Evolutionary conservation across 1,284 basidiomycete species (phyloP).

Genomic region (Prillingera fragicola): DNA sequence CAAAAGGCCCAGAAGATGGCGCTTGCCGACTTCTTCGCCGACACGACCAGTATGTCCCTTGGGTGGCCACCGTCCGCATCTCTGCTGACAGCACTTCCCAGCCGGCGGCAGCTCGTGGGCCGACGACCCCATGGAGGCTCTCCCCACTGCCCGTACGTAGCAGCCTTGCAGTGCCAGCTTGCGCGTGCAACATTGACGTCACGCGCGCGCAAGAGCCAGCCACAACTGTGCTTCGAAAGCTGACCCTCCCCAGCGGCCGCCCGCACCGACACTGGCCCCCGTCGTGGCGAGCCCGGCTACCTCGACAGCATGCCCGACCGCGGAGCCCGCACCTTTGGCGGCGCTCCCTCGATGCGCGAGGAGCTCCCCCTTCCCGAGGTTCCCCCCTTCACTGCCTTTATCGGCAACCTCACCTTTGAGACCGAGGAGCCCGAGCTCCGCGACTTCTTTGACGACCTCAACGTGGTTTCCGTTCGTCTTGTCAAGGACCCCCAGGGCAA

Average conservation of each 20-base stretch:
- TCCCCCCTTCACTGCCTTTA: conserved; percentile 91
- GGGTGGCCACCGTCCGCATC: not conserved
- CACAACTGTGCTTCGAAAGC: conserved; percentile 8
- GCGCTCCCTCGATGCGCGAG: conserved; percentile 60
- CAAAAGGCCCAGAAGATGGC: conserved; percentile 80
- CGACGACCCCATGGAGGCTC: conserved; percentile 15
- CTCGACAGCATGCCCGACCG: conserved; percentile 49
- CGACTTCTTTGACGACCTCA: conserved; percentile 60
- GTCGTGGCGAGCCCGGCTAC: conserved; percentile 46
- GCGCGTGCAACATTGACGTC: not conserved
- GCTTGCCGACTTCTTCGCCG: conserved; percentile 80
- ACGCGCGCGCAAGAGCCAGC: not conserved
- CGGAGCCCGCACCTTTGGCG: conserved; percentile 22
- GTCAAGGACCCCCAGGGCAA: conserved; percentile 86
- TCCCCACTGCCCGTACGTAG: conserved; percentile 11
- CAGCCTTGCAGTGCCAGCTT: not conserved
- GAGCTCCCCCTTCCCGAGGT: conserved; percentile 90
- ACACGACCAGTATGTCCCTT: conserved; percentile 58
- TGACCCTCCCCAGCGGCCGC: conserved; percentile 45
- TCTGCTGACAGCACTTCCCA: conserved; percentile 3
- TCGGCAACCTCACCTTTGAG: conserved; percentile 95
- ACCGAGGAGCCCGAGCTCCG: conserved; percentile 76
- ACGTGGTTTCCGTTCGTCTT: conserved; percentile 83
- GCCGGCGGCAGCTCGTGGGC: conserved; percentile 4
- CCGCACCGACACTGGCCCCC: conserved; percentile 37